phyloP scores from a whole-genome alignment of 1,284 basidiomycete species.

The Mixia osmundae region DNA sequence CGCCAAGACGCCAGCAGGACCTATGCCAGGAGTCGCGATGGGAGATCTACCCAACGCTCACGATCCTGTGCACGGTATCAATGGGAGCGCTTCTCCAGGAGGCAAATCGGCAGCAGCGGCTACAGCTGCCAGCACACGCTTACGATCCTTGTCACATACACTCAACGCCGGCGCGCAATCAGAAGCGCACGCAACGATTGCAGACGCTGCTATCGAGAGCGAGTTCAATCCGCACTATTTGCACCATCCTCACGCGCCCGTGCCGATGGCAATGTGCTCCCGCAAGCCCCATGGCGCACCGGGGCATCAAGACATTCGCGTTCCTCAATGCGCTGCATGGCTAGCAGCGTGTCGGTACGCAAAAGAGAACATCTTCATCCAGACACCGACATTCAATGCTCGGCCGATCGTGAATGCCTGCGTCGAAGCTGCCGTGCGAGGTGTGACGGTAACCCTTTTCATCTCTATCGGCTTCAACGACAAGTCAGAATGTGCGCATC shows the following conservation, averaged over 20 bases:
- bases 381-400: conserved; percentile 53
- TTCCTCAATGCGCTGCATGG: conserved; percentile 53
- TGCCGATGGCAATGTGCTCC: conserved; percentile 50
- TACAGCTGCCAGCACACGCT: conserved; percentile 7
- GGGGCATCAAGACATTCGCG: conserved; percentile 32
- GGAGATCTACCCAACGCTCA: too few relatives aligned
- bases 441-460: conserved; percentile 40
- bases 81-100: too few relatives aligned
- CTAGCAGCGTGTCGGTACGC: conserved; percentile 45
- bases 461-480: conserved; percentile 32
- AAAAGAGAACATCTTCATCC: conserved; percentile 44
- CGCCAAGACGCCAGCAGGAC: too few relatives aligned
- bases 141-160: conserved; percentile 12
- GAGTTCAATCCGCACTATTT: conserved; percentile 33
- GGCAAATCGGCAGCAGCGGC: conserved; percentile 4
- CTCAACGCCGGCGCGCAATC: conserved; percentile 25
- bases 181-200: conserved; percentile 27
- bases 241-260: conserved; percentile 30
- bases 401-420: conserved; percentile 39
- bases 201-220: conserved; percentile 26
- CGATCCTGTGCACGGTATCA: too few relatives aligned
- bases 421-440: conserved; percentile 39
- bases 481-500: background rate
- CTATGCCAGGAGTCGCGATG: too few relatives aligned
- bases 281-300: conserved; percentile 40